Conservation (phyloP, 2,329 filamentous ascomycete species). For the Aureobasidium sp. region DNA sequence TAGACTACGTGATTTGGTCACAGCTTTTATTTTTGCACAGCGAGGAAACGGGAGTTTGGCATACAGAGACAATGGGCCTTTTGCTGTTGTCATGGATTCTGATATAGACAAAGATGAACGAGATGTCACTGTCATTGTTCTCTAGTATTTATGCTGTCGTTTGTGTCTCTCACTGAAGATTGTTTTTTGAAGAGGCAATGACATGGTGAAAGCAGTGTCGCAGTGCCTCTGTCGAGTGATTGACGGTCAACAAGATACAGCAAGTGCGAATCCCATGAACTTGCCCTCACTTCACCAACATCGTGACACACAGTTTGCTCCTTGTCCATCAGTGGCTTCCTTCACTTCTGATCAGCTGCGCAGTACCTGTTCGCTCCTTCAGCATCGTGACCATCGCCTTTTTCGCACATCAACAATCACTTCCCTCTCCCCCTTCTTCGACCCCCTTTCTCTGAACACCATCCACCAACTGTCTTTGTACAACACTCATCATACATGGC, state of each 20-base stretch:
- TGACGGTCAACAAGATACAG: neutral
- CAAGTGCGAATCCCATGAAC: neutral
- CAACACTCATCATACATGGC: neutral
- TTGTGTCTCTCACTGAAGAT: neutral
- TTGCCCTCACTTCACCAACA: neutral
- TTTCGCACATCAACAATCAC: neutral
- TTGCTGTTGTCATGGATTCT: neutral
- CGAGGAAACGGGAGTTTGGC: neutral
- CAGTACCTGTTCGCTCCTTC: neutral
- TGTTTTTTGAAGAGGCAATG: neutral
- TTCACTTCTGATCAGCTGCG: neutral
- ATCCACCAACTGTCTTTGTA: neutral
- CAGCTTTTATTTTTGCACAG: neutral
- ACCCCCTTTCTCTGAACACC: neutral
- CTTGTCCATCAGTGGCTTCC: neutral
- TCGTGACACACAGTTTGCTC: constrained; percentile 1
- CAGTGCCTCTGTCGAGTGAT: neutral
- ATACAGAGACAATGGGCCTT: neutral
- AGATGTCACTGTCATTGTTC: neutral
- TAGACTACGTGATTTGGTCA: neutral
- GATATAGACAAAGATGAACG: neutral
- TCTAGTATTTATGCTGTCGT: neutral
- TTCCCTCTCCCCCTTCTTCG: neutral
- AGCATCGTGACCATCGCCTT: neutral
- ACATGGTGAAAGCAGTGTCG: neutral